Conservation (phyloP, 176 grass and related monocot genomes). For the Zea luxurians region DNA sequence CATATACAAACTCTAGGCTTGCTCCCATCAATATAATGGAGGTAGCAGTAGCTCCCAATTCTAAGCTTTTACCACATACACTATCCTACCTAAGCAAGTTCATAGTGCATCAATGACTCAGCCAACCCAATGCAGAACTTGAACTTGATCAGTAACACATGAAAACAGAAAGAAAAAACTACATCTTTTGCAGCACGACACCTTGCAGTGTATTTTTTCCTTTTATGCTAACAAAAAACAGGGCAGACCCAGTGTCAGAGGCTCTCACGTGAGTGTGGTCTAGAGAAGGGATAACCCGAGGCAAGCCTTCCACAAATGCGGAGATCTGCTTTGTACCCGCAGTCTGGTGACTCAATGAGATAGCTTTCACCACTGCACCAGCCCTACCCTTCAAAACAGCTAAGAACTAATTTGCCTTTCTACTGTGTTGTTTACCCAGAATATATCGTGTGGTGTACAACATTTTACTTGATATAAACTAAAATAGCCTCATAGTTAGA, state of each 20-base stretch:
- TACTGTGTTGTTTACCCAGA: neutral
- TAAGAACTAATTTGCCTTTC: neutral
- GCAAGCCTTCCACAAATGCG: too few relatives aligned
- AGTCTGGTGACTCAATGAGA: too few relatives aligned
- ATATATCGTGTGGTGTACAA: neutral
- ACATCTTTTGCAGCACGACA: neutral
- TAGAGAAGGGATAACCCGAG: too few relatives aligned
- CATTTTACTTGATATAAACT: constrained; percentile 1
- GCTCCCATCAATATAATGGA: constrained; percentile 13
- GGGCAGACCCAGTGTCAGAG: too few relatives aligned
- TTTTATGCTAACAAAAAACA: constrained; percentile 8
- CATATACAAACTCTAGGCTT: neutral
- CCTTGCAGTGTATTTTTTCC: neutral
- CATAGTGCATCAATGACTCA: neutral
- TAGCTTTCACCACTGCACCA: too few relatives aligned
- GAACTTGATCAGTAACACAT: neutral
- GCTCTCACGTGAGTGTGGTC: too few relatives aligned
- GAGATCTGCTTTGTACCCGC: too few relatives aligned
- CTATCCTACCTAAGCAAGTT: neutral
- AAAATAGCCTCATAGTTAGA: neutral
- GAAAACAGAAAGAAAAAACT: neutral
- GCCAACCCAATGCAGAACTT: neutral
- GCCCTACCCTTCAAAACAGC: neutral
- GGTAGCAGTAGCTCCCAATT: neutral
- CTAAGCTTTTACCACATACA: neutral